Conservation (phyloP, 495 filamentous ascomycete genomes). For the Pseudotulostoma volvatum region DNA sequence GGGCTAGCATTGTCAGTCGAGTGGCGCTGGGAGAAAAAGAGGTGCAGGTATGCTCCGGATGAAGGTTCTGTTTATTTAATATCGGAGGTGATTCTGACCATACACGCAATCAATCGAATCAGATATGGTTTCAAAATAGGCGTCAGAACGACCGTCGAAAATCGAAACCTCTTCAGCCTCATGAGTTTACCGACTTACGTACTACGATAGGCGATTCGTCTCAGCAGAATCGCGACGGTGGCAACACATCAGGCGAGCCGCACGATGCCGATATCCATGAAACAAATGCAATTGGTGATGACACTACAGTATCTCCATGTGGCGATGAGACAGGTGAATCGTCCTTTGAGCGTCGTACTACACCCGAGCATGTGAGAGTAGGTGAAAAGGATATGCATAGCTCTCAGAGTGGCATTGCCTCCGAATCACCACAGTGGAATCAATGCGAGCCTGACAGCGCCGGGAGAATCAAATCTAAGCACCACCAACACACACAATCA, state of each 20-base stretch:
- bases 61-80: conserved; percentile 1
- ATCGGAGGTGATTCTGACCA: neutral
- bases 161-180: conserved; percentile 67
- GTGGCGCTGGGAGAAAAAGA: conserved; percentile 93
- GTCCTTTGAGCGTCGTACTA: neutral
- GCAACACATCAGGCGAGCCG: neutral
- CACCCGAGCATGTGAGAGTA: neutral
- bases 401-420: neutral
- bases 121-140: conserved; percentile 99
- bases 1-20: conserved; percentile 63
- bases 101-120: too few species aligned
- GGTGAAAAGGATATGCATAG: neutral
- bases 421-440: neutral
- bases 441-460: neutral
- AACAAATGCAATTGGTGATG: neutral
- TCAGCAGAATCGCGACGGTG: neutral
- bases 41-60: conserved; percentile 61
- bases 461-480: conserved; percentile 1
- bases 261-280: neutral
- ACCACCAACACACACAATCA: conserved; percentile 4
- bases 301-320: neutral
- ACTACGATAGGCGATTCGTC: neutral
- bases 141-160: conserved; percentile 86
- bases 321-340: neutral
- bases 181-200: conserved; percentile 53